Base-by-base conservation (phyloP, 768 basidiomycete species). In the Phylloporus arenicola region DNA sequence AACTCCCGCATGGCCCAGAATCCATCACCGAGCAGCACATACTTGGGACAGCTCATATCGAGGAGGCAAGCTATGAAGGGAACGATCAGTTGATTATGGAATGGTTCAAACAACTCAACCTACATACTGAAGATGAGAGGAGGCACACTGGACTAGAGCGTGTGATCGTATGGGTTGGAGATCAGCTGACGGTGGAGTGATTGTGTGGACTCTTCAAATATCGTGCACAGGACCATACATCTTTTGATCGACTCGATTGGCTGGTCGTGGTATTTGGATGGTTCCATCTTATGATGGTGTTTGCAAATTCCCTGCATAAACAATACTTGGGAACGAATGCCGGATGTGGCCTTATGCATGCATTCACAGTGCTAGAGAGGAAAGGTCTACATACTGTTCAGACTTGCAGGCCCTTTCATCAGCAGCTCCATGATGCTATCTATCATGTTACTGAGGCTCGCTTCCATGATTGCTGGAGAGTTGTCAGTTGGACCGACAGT, bases 251-350 rank as follows among this genome's bases (percentile, higher is more conserved):
- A 0, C 53, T 75, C 0, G 70, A 75, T 41, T 74, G 59, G 54
- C 48, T 70, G 5, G n/a, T n/a, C n/a, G n/a, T n/a, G n/a, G n/a
- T n/a, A n/a, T n/a, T n/a, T n/a, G n/a, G n/a, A n/a, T n/a, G 38
- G 72, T 65, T 78, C 16, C 74, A 78, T 48, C 51, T 67, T 1
- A 41, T 57, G 24, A 74, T 78, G 65, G 72, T 71, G 6, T 66
- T 66, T 43, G 71, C 64, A 5, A n/a, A n/a, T n/a, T n/a, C n/a
- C n/a, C n/a, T n/a, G n/a, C n/a, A n/a, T n/a, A n/a, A n/a, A n/a
- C n/a, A 66, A 69, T 39, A 72, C 72, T n/a, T 34, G 34, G 34
- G 30, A 24, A 24, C 3, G 24, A 24, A 24, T 19, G 42, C 45
- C 2, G 53, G 52, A 2, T 12, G 20, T 9, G 62, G 63, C 1